phyloP scores from a whole-genome alignment of 2,329 filamentous ascomycete species.

The Sodiomyces alkalinus region DNA sequence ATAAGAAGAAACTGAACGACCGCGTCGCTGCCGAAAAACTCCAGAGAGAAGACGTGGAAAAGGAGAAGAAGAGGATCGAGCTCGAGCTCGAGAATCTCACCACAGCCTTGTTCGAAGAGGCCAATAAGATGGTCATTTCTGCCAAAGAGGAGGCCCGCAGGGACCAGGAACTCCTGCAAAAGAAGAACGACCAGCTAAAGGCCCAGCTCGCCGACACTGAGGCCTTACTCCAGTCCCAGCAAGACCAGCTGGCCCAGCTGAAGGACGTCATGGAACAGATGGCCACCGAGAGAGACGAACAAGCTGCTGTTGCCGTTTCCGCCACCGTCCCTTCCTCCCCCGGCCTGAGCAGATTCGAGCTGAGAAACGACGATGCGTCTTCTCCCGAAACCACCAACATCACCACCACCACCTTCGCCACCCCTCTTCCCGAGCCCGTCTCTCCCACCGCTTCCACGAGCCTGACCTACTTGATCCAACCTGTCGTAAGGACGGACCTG shows the following conservation, averaged over 20 bases:
- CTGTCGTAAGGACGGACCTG: constrained; percentile 71
- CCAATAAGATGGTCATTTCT: constrained; percentile 92
- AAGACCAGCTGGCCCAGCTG: constrained; percentile 82
- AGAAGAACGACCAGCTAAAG: constrained; percentile 76
- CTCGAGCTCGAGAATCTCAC: constrained; percentile 84
- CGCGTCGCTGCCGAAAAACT: constrained; percentile 50
- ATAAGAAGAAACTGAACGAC: constrained; percentile 44
- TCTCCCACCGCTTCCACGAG: constrained; percentile 47
- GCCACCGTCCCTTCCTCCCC: constrained; percentile 75
- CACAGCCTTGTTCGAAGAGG: constrained; percentile 89
- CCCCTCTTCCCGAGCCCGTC: constrained; percentile 25
- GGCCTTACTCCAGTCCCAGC: constrained; percentile 69
- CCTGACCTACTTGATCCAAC: constrained; percentile 70
- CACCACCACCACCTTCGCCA: too few relatives aligned
- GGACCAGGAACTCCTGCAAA: constrained; percentile 66
- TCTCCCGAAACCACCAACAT: constrained; percentile 19
- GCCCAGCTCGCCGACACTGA: constrained; percentile 80
- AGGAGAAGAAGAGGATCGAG: constrained; percentile 79
- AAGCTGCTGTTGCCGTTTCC: constrained; percentile 46
- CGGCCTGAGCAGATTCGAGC: constrained; percentile 54
- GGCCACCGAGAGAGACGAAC: constrained; percentile 57
- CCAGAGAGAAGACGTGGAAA: constrained; percentile 49
- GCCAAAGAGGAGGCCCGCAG: constrained; percentile 80
- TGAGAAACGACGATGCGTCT: constrained; percentile 27
- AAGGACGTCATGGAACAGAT: constrained; percentile 88